These are phyloP conservation scores for Penicillium chermesinum DNA, from an alignment of 495 filamentous ascomycete species.

Conservation along the genomic window DNA sequence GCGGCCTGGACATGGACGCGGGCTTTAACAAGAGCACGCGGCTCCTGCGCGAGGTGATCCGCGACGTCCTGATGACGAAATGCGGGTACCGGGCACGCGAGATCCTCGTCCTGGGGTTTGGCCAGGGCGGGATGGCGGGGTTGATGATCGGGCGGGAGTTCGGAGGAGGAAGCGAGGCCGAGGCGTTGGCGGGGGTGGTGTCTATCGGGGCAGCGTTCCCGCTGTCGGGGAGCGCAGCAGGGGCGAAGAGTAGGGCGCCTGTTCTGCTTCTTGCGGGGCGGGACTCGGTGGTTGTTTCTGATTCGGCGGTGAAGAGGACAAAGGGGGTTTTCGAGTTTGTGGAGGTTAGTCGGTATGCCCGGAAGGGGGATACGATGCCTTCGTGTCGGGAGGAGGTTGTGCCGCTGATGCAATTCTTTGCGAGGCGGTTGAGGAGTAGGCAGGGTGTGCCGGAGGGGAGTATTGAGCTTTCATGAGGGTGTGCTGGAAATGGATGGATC, in stretches of 20 bases:
- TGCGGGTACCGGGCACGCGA: constrained; percentile 67
- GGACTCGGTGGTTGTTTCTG: constrained; percentile 56
- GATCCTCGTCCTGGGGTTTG: constrained; percentile 77
- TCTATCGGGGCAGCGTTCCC: constrained; percentile 73
- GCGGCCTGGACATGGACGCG: constrained; percentile 70
- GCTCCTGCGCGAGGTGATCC: constrained; percentile 54
- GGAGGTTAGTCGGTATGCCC: constrained; percentile 69
- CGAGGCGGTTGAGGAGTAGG: constrained; percentile 63
- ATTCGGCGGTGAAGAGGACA: constrained; percentile 55
- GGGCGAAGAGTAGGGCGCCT: constrained; percentile 58
- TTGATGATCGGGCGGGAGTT: constrained; percentile 51
- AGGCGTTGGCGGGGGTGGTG: constrained; percentile 56
- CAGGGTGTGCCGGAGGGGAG: constrained; percentile 56
- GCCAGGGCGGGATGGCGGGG: constrained; percentile 80
- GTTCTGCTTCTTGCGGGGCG: constrained; percentile 67
- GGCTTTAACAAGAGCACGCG: constrained; percentile 57
- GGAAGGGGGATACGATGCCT: constrained; percentile 78
- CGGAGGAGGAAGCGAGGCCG: constrained; percentile 9
- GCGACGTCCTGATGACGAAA: constrained; percentile 53
- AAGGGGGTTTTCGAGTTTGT: constrained; percentile 67
- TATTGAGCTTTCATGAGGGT: constrained; percentile 43
- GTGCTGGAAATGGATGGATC: too few species aligned
- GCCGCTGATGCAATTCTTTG: constrained; percentile 92
- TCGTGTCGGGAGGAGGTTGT: constrained; percentile 77
- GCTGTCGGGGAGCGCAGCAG: constrained; percentile 33